A percentile compares a stretch with the other conserved stretches of the same genome.
Conservation (phyloP, 441 rosid genomes). For the Adansonia madagascariensis region DNA sequence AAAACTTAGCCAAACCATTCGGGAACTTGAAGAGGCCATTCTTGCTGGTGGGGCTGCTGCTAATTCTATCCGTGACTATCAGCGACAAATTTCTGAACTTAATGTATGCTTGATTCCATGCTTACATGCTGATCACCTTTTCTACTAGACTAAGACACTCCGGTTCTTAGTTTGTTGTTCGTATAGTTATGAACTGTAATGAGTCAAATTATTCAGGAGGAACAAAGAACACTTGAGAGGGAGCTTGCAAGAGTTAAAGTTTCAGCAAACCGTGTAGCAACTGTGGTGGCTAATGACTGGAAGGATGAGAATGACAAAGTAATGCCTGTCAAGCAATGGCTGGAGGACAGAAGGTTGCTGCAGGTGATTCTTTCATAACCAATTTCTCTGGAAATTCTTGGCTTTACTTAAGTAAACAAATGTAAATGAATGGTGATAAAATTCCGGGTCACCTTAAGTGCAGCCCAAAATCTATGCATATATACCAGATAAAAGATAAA, state of each 20-base stretch:
- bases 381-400: slow-evolving; percentile 21
- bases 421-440: neutral
- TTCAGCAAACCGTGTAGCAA: slow-evolving; percentile 77
- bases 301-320: slow-evolving; percentile 90
- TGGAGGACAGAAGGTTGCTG: slow-evolving; percentile 77
- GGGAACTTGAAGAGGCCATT: slow-evolving; percentile 81
- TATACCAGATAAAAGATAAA: neutral
- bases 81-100: slow-evolving; percentile 71
- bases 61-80: slow-evolving; percentile 72
- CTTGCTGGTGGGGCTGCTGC: slow-evolving; percentile 87
- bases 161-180: neutral
- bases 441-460: neutral
- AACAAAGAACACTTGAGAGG: slow-evolving; percentile 87
- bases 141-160: neutral
- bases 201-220: slow-evolving; percentile 55
- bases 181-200: neutral
- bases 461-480: neutral
- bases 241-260: slow-evolving; percentile 86
- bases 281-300: slow-evolving; percentile 91
- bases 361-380: slow-evolving; percentile 53
- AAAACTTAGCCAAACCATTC: slow-evolving; percentile 80
- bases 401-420: neutral
- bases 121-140: neutral
- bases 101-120: slow-evolving; percentile 45
- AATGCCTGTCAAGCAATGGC: slow-evolving; percentile 93